Evolutionary conservation across 805 yeast genomes (phyloP).

Genomic region (Hanseniaspora taiwanica): DNA sequence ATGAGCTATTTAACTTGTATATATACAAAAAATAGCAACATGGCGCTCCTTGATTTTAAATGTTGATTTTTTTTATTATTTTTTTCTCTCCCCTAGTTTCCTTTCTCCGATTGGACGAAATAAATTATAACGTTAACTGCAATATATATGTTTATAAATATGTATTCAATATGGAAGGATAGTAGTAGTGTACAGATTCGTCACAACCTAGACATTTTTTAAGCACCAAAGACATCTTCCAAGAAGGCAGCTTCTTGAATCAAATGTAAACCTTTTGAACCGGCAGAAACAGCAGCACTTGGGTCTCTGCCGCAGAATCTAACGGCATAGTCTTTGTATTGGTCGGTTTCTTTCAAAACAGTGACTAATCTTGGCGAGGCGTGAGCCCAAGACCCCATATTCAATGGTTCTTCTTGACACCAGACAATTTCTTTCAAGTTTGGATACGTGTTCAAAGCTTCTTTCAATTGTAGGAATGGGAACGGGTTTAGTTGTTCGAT

Average conservation of each 20-base stretch:
- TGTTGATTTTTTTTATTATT: too few relatives aligned
- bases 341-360: slow-evolving; percentile 59
- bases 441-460: slow-evolving; percentile 67
- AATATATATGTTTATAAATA: too few relatives aligned
- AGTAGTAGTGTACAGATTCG: not conserved
- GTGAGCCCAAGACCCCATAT: slow-evolving; percentile 82
- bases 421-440: slow-evolving; percentile 78
- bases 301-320: slow-evolving; percentile 98
- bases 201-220: not conserved
- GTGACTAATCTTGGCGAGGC: slow-evolving; percentile 76
- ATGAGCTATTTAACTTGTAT: too few relatives aligned
- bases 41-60: too few relatives aligned
- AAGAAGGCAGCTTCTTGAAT: slow-evolving; percentile 85
- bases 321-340: slow-evolving; percentile 40
- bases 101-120: too few relatives aligned
- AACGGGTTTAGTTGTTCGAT: slow-evolving; percentile 96
- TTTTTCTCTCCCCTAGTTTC: too few relatives aligned
- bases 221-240: slow-evolving; percentile 47
- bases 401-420: slow-evolving; percentile 98
- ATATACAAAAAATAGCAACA: too few relatives aligned
- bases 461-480: slow-evolving; percentile 93
- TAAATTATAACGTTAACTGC: too few relatives aligned
- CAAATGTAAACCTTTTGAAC: slow-evolving; percentile 75
- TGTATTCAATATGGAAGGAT: too few relatives aligned
- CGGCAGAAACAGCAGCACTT: slow-evolving; percentile 96